Evolutionary conservation across 805 yeast genomes (phyloP).

Genomic region (Kuraishia hungarica): DNA sequence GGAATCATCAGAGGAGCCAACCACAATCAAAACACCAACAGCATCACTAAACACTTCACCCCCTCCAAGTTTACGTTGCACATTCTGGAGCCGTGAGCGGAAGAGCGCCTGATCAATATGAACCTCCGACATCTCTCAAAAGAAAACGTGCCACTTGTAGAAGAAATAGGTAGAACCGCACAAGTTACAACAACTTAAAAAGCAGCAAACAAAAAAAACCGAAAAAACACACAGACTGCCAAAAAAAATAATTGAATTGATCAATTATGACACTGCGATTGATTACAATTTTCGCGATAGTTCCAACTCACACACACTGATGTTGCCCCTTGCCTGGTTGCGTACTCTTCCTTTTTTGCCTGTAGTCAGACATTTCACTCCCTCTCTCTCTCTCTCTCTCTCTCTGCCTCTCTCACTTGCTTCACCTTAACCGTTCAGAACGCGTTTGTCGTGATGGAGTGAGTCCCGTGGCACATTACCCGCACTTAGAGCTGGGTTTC

Average conservation of each 20-base stretch:
- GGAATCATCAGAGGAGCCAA: conserved; percentile 82
- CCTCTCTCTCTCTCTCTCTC: background rate
- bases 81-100: conserved; percentile 40
- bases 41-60: conserved; percentile 31
- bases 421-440: background rate
- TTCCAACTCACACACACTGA: background rate
- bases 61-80: conserved; percentile 24
- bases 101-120: conserved; percentile 43
- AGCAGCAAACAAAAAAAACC: background rate
- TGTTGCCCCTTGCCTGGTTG: too few species aligned
- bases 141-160: too few species aligned
- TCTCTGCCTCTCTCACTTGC: background rate
- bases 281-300: background rate
- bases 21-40: conserved; percentile 51
- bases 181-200: background rate
- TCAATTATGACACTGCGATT: background rate
- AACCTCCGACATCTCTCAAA: conserved; percentile 43
- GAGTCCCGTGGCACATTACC: background rate
- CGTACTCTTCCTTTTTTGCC: background rate
- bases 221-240: background rate
- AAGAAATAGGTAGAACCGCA: background rate
- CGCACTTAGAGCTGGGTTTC: background rate
- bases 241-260: background rate
- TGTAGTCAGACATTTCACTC: background rate
- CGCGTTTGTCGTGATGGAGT: background rate